These are phyloP conservation scores for Croton laevigatus DNA, from an alignment of 441 rosid genomes.

Conservation along the genomic window DNA sequence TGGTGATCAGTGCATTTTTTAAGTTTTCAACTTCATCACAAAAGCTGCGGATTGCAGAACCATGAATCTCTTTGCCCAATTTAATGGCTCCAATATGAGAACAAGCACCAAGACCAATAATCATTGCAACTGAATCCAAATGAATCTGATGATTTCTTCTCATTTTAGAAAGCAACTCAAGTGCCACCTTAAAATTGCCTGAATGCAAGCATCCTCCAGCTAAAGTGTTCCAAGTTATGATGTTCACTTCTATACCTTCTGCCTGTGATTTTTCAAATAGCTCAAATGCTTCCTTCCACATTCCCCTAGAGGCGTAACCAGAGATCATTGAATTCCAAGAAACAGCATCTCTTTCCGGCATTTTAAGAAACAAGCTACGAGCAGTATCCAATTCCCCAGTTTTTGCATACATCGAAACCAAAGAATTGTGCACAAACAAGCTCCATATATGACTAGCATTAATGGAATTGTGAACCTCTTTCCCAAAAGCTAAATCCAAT, in stretches of 20 bases:
- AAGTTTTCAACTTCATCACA: slow-evolving; percentile 42
- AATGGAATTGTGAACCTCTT: slow-evolving; percentile 51
- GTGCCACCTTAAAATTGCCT: slow-evolving; percentile 48
- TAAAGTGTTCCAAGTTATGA: slow-evolving; percentile 64
- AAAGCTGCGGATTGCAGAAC: slow-evolving; percentile 45
- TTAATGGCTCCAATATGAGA: slow-evolving; percentile 47
- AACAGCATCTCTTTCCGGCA: slow-evolving; percentile 61
- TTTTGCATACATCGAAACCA: slow-evolving; percentile 76
- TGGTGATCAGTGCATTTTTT: slow-evolving; percentile 62
- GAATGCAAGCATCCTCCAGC: slow-evolving; percentile 51
- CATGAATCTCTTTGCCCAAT: slow-evolving; percentile 64
- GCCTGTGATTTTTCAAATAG: slow-evolving; percentile 51
- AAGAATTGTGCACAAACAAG: slow-evolving; percentile 66
- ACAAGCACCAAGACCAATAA: slow-evolving; percentile 73
- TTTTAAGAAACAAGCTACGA: slow-evolving; percentile 49
- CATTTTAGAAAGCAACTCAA: slow-evolving; percentile 54
- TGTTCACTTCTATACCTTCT: slow-evolving; percentile 39
- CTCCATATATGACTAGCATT: slow-evolving; percentile 33
- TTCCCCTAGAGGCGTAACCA: slow-evolving; percentile 57
- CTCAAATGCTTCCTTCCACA: slow-evolving; percentile 66
- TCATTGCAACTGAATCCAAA: slow-evolving; percentile 60
- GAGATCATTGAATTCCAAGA: slow-evolving; percentile 75
- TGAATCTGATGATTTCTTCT: slow-evolving; percentile 30
- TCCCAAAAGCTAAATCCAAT: slow-evolving; percentile 50
- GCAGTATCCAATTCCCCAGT: slow-evolving; percentile 50